These are phyloP conservation scores for Jamesozyma jinghongensis DNA, from an alignment of 805 yeast species.

Conservation along the genomic window DNA sequence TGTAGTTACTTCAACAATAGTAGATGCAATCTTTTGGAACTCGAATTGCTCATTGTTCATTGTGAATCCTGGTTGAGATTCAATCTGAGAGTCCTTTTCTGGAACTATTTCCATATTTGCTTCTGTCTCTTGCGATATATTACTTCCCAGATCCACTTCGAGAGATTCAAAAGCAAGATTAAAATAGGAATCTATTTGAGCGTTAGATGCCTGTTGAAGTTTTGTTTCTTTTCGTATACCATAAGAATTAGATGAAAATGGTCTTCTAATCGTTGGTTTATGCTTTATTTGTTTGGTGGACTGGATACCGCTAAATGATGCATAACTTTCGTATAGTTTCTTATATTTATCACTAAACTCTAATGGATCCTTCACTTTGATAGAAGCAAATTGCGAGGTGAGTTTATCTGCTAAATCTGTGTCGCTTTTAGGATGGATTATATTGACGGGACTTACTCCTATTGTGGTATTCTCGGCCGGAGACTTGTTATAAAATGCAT, in stretches of 20 bases:
- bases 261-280: not conserved
- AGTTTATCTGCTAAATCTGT: not conserved
- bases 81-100: not conserved
- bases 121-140: not conserved
- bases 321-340: constrained; percentile 19
- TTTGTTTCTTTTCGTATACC: not conserved
- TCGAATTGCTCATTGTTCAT: constrained; percentile 18
- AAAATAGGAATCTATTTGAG: constrained; percentile 8
- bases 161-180: constrained; percentile 18
- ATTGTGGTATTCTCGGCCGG: not conserved
- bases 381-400: constrained; percentile 15
- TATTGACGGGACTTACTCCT: not conserved
- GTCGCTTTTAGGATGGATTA: not conserved
- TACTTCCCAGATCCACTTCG: constrained; percentile 15
- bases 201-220: not conserved
- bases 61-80: no score
- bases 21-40: constrained; percentile 21
- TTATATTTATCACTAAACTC: constrained; percentile 26
- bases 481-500: not conserved
- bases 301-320: constrained; percentile 1
- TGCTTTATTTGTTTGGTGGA: no score
- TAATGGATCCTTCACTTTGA: constrained; percentile 23
- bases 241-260: not conserved
- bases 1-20: constrained; percentile 13
- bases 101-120: not conserved